Evolutionary conservation across 2,329 filamentous ascomycete genomes (phyloP).

Genomic region (Colletotrichum karsti): DNA sequence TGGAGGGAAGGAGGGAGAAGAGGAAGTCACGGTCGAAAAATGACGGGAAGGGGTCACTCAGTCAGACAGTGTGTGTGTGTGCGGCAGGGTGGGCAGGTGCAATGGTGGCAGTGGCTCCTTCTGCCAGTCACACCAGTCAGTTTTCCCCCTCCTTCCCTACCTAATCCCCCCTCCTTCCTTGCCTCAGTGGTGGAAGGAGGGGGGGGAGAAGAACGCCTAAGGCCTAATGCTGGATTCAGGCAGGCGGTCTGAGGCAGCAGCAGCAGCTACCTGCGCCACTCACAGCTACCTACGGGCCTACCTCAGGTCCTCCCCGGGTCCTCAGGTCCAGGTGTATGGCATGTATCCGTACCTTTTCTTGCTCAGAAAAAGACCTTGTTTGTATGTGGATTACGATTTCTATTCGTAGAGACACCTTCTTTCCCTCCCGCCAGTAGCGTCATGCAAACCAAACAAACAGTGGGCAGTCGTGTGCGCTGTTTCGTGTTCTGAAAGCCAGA

Average conservation of each 20-base stretch:
- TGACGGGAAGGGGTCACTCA: constrained; percentile 30
- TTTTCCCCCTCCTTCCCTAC: neutral
- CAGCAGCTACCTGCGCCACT: too few relatives aligned
- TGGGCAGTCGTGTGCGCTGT: constrained; percentile 10
- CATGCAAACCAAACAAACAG: constrained; percentile 8
- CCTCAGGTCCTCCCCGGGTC: too few relatives aligned
- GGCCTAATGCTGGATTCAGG: neutral
- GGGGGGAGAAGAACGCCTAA: neutral
- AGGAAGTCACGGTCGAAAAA: constrained; percentile 32
- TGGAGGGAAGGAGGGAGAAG: constrained; percentile 29
- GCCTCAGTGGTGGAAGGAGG: neutral
- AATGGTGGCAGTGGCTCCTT: neutral
- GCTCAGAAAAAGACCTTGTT: too few relatives aligned
- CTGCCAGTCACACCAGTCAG: neutral
- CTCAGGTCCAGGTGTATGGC: too few relatives aligned
- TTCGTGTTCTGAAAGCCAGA: neutral
- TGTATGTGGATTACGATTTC: too few relatives aligned
- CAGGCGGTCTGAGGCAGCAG: too few relatives aligned
- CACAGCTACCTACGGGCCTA: too few relatives aligned
- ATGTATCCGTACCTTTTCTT: too few relatives aligned
- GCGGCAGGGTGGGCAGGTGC: neutral
- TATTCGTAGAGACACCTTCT: too few relatives aligned
- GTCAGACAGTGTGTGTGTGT: neutral
- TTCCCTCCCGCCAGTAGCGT: neutral
- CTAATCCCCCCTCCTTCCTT: neutral